phyloP scores from a whole-genome alignment of 2,329 filamentous ascomycete genomes.

The Sporothrix brunneoviolacea region DNA sequence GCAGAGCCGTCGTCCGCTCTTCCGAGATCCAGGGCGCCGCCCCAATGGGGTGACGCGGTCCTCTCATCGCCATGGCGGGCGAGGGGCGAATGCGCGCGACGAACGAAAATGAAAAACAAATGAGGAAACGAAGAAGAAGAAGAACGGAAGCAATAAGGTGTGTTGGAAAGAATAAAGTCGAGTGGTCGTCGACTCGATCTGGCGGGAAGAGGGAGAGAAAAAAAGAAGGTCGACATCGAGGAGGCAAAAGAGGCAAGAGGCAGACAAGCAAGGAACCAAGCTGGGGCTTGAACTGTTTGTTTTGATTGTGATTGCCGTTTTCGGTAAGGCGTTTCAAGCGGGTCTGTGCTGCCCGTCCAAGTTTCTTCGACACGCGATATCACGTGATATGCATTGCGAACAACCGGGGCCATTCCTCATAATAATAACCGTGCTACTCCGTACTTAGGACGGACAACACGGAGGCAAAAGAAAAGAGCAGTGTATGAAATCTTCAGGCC shows the following conservation, averaged over 20 bases:
- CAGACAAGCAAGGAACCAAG: constrained; percentile 1
- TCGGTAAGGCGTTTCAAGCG: constrained; percentile 8
- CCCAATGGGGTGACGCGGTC: constrained; percentile 63
- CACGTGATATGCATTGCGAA: constrained; percentile 14
- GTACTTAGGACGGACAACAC: too few relatives aligned
- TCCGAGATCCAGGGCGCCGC: constrained; percentile 78
- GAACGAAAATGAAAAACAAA: background rate
- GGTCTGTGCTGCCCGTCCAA: constrained; percentile 1
- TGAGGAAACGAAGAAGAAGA: background rate
- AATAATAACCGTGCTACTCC: too few relatives aligned
- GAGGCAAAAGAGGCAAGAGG: constrained; percentile 2
- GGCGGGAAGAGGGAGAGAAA: background rate
- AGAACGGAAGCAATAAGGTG: background rate
- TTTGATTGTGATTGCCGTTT: constrained; percentile 20
- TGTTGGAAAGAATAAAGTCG: background rate
- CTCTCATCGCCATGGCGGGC: constrained; percentile 37
- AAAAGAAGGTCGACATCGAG: background rate
- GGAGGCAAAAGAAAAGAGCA: too few relatives aligned
- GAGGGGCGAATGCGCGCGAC: background rate
- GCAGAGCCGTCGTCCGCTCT: constrained; percentile 71
- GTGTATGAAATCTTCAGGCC: too few relatives aligned
- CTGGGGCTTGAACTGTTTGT: constrained; percentile 16
- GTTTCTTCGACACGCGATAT: background rate
- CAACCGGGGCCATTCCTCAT: too few relatives aligned
- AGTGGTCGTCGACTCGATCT: background rate